These are phyloP conservation scores for Scleroderma bovista DNA, from an alignment of 768 basidiomycete genomes.

Conservation along the genomic window DNA sequence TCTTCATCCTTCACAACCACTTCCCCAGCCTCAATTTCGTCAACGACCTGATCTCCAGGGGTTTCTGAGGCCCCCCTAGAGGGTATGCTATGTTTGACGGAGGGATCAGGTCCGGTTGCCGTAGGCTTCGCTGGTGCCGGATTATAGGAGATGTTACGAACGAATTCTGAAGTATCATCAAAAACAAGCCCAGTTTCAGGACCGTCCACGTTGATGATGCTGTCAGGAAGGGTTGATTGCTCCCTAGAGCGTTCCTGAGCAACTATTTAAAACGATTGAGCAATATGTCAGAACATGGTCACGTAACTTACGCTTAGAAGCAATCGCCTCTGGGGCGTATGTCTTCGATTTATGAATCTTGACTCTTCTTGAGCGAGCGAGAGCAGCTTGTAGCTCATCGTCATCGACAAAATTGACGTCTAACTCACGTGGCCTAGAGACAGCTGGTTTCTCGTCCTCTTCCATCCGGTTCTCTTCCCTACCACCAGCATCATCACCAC, in stretches of 20 bases:
- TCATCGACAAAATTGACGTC: constrained; percentile 95
- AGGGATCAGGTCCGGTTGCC: constrained; percentile 31
- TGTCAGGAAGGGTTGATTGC: constrained; percentile 35
- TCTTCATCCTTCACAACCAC: constrained; percentile 77
- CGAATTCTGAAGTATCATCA: constrained; percentile 96
- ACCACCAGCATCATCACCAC: constrained; percentile 31
- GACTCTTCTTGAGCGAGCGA: constrained; percentile 80
- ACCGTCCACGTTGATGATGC: constrained; percentile 40
- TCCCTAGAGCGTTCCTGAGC: constrained; percentile 55
- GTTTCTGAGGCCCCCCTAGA: constrained; percentile 54
- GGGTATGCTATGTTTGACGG: constrained; percentile 33
- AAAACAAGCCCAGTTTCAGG: constrained; percentile 61
- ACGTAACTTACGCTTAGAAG: constrained; percentile 55
- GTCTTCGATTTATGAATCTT: constrained; percentile 76
- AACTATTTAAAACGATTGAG: constrained; percentile 39
- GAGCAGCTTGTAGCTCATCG: constrained; percentile 92
- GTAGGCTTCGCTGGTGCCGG: constrained; percentile 50
- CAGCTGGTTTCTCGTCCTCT: constrained; percentile 68
- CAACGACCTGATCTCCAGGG: constrained; percentile 53
- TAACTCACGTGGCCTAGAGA: constrained; percentile 65
- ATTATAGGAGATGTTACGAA: constrained; percentile 73
- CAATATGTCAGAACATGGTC: too few species aligned
- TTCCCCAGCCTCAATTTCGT: constrained; percentile 80
- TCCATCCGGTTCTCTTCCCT: constrained; percentile 51
- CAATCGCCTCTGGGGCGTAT: constrained; percentile 76